Base-by-base conservation (phyloP, 352 stramenopile genomes). In the Albugo laibachii region DNA sequence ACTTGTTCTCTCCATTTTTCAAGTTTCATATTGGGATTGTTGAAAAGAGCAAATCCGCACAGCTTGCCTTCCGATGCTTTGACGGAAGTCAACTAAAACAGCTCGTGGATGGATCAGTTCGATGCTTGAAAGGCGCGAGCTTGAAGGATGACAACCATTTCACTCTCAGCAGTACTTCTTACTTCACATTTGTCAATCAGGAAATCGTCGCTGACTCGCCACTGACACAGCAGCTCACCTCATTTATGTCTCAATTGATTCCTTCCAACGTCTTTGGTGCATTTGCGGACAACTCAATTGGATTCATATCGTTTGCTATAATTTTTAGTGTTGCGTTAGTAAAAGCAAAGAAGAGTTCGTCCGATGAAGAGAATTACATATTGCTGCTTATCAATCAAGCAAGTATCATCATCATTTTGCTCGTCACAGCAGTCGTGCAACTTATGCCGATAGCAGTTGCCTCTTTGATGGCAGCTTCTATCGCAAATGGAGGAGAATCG, bases 221-320 rank as follows among this genome's bases (percentile, higher is more conserved):
- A 20, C 41, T 70, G n/a, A 56, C 52, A 0, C 44, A 65, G 13
- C 52, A 54, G 5, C 36, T 69, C 1, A 53, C 68, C 31, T 40
- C 35, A 43, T 56, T 66, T 16, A 36, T 70, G 11, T 16, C 67
- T 18, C 50, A 57, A 12, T 50, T 76, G 2, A 63, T 76, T n/a
- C 62, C 65, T 2, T 43, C 31, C 41, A 76, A 71, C 53, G 62
- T 76, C 48, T 63, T 56, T 0, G 31, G 21, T 0, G 57, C 62
- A 4, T 73, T 76, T 40, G 47, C 55, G 1, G 50, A 70, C 14
- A 53, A 50, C 15, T 58, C 60, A 11, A 16, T 76, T 49, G 55
- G 69, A 11, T 66, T 78, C 49, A 59, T 75, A 46, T 66, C 52
- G 53, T 78, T 78, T 50, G 62, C 56, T 4, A 54, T 71, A 41